Conservation (phyloP, 139 green algal species). For the Deuterostichococcus epilithicus region DNA sequence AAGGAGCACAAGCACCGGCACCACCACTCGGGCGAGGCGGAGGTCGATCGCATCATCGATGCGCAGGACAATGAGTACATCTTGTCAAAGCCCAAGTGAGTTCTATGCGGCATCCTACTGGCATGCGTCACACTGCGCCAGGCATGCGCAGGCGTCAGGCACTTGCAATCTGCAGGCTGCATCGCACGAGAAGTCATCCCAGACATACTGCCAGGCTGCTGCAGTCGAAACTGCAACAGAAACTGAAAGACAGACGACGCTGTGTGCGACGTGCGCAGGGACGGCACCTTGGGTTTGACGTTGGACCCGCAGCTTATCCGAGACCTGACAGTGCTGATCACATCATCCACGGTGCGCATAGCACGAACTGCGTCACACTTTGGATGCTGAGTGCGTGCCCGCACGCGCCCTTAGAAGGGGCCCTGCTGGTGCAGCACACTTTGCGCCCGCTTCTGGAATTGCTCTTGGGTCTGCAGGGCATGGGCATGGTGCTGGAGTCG, state of each 20-base stretch:
- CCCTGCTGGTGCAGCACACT: not conserved
- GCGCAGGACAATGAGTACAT: slow-evolving; percentile 96
- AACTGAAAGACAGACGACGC: too few species aligned
- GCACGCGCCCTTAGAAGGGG: not conserved
- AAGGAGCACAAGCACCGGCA: not conserved
- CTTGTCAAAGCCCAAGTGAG: slow-evolving; percentile 84
- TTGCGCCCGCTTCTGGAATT: not conserved
- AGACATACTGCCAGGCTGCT: too few species aligned
- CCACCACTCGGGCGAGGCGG: slow-evolving; percentile 34
- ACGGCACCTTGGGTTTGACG: slow-evolving; percentile 74
- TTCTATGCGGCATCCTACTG: too few species aligned
- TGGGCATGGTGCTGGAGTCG: slow-evolving; percentile 67
- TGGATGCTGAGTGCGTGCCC: not conserved
- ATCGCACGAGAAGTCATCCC: too few species aligned
- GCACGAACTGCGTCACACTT: not conserved
- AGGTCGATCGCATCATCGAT: slow-evolving; percentile 94
- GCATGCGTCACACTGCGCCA: too few species aligned
- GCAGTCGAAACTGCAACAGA: too few species aligned
- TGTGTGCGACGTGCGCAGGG: slow-evolving; percentile 26
- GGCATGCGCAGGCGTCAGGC: too few species aligned
- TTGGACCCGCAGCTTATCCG: slow-evolving; percentile 84
- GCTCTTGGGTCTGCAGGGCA: slow-evolving; percentile 29
- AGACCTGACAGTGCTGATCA: slow-evolving; percentile 78
- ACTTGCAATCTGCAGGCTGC: too few species aligned
- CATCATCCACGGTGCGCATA: slow-evolving; percentile 47